A percentile compares a stretch with the other conserved stretches of the same genome.
Evolutionary conservation across 1,284 basidiomycete genomes (phyloP).

Genomic region (Pholiota adiposa): DNA sequence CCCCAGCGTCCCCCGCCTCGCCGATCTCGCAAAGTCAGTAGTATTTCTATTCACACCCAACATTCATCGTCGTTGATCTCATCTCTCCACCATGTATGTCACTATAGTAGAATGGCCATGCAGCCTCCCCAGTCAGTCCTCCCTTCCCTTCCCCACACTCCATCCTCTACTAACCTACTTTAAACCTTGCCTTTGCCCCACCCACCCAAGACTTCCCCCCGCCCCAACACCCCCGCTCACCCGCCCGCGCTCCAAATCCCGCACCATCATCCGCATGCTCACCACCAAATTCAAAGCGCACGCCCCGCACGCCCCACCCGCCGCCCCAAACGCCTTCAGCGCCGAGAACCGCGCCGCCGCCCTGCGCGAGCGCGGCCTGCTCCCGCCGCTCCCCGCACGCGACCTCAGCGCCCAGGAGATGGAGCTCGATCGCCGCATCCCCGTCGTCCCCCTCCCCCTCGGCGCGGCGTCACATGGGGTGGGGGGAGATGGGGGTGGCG

Average conservation of each 20-base stretch:
- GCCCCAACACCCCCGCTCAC: not conserved
- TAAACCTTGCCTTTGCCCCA: not conserved
- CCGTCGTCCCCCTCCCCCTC: constrained; percentile 22
- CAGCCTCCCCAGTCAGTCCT: not conserved
- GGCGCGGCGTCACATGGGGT: no score
- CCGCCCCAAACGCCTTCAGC: constrained; percentile 28
- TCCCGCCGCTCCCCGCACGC: constrained; percentile 45
- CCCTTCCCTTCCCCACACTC: not conserved
- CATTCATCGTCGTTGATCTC: no score
- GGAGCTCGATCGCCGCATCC: constrained; percentile 45
- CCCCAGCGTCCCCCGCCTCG: not conserved
- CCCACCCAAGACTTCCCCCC: not conserved
- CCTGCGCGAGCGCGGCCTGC: constrained; percentile 55
- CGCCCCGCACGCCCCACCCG: constrained; percentile 15
- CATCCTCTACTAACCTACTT: not conserved
- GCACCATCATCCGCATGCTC: constrained; percentile 35
- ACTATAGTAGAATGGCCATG: no score
- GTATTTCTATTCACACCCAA: no score
- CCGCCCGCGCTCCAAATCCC: not conserved
- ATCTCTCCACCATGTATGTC: no score
- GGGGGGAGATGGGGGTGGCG: no score
- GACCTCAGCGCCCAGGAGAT: constrained; percentile 54
- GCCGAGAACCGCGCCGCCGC: constrained; percentile 52
- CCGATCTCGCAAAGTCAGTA: not conserved
- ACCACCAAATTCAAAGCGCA: constrained; percentile 34